phyloP scores from a whole-genome alignment of 2,329 filamentous ascomycete genomes.

The Beauveria rudraprayagi region DNA sequence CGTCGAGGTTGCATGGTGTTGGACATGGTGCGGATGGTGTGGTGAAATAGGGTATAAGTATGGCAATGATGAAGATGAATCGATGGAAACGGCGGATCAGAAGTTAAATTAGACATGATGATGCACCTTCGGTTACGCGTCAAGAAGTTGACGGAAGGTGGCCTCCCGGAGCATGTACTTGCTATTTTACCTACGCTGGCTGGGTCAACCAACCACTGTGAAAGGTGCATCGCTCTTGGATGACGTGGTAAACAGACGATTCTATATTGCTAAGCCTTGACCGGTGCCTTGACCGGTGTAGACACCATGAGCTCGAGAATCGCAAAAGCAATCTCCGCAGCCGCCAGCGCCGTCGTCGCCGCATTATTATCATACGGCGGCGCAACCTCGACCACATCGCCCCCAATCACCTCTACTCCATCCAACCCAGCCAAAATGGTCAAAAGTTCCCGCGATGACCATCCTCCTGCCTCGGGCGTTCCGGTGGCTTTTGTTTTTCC shows the following conservation, averaged over 20 bases:
- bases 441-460: constrained; percentile 77
- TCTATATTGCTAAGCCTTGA: constrained; percentile 7
- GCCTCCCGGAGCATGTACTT: background rate
- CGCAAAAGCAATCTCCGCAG: constrained; percentile 74
- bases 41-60: background rate
- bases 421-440: constrained; percentile 70
- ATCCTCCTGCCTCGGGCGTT: constrained; percentile 77
- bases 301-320: constrained; percentile 41
- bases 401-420: constrained; percentile 70
- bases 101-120: too few species aligned
- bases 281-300: constrained; percentile 12
- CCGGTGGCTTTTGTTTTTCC: constrained; percentile 52
- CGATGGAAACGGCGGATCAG: too few species aligned
- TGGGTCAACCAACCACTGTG: background rate
- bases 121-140: background rate
- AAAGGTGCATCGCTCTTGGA: too few species aligned
- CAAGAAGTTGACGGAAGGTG: background rate
- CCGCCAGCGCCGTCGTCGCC: constrained; percentile 71
- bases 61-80: too few species aligned
- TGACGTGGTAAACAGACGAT: too few species aligned
- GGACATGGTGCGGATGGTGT: background rate
- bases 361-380: constrained; percentile 72
- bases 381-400: constrained; percentile 77
- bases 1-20: background rate
- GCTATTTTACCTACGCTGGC: background rate